Evolutionary conservation across 306 rosid species (phyloP).

Genomic region (Vigna trinervia): DNA sequence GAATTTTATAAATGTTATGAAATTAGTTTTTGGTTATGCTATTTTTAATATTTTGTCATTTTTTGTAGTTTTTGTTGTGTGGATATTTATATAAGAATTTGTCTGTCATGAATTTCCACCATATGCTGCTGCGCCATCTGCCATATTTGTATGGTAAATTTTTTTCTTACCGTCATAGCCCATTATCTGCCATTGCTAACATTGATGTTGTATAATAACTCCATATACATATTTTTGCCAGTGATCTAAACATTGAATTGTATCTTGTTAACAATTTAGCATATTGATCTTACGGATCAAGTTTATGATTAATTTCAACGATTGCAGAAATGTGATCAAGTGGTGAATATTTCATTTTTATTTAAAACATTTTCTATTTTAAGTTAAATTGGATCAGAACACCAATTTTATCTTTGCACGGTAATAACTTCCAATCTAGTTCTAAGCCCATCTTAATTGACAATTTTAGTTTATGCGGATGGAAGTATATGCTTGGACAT

Average conservation of each 20-base stretch:
- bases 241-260: conserved; percentile 1
- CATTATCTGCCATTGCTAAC: too few species aligned
- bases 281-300: neutral
- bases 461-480: conserved; percentile 92
- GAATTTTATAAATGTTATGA: too few species aligned
- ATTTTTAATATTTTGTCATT: too few species aligned
- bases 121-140: too few species aligned
- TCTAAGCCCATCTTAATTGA: conserved; percentile 30
- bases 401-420: neutral
- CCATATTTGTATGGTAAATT: too few species aligned
- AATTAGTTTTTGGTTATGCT: too few species aligned
- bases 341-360: conserved; percentile 12
- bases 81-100: too few species aligned
- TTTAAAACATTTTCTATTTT: neutral
- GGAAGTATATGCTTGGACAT: conserved; percentile 98
- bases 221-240: neutral
- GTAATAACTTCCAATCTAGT: conserved; percentile 37
- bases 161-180: too few species aligned
- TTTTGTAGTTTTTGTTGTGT: too few species aligned
- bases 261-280: neutral
- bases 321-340: conserved; percentile 18
- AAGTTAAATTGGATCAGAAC: conserved; percentile 19
- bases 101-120: too few species aligned
- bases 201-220: neutral
- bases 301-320: conserved; percentile 1